phyloP scores from a whole-genome alignment of 2,329 filamentous ascomycete species.

The Malbranchea cinnamomea region DNA sequence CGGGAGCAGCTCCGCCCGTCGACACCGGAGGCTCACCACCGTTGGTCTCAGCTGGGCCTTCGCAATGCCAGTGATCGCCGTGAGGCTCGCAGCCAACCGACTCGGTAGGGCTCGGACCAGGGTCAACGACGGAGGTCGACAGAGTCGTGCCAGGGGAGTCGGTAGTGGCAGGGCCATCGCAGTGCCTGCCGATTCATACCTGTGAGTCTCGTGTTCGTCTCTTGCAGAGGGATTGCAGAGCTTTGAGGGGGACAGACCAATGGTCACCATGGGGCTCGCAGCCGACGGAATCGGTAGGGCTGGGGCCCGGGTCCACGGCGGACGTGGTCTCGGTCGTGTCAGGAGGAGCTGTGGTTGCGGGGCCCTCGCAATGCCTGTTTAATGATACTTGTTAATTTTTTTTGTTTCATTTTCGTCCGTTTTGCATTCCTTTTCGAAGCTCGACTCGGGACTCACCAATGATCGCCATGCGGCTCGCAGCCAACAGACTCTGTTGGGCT shows the following conservation, averaged over 20 bases:
- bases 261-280: slow-evolving; percentile 8
- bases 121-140: too few species aligned
- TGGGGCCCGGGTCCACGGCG: slow-evolving; percentile 12
- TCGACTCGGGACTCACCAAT: too few species aligned
- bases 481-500: slow-evolving; percentile 16
- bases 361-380: slow-evolving; percentile 21
- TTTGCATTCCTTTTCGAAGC: too few species aligned
- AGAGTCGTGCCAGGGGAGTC: too few species aligned
- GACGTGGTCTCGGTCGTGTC: slow-evolving; percentile 5
- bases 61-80: slow-evolving; percentile 15
- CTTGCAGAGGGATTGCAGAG: slow-evolving; percentile 3
- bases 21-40: too few species aligned
- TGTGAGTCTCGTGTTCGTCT: too few species aligned
- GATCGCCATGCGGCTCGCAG: slow-evolving; percentile 11
- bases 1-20: too few species aligned
- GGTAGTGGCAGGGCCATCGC: slow-evolving; percentile 1
- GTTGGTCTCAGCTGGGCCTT: slow-evolving; percentile 9
- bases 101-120: slow-evolving; percentile 10
- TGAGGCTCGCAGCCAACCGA: slow-evolving; percentile 12
- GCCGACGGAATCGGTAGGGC: slow-evolving; percentile 11
- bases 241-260: too few species aligned
- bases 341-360: slow-evolving; percentile 6
- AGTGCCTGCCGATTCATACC: too few species aligned
- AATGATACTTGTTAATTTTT: too few species aligned
- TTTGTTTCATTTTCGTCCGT: too few species aligned